A percentile compares a stretch with the other conserved stretches of the same genome.
Evolutionary conservation across 108 stramenopile genomes (phyloP).

Genomic region (Cylindrotheca closterium): DNA sequence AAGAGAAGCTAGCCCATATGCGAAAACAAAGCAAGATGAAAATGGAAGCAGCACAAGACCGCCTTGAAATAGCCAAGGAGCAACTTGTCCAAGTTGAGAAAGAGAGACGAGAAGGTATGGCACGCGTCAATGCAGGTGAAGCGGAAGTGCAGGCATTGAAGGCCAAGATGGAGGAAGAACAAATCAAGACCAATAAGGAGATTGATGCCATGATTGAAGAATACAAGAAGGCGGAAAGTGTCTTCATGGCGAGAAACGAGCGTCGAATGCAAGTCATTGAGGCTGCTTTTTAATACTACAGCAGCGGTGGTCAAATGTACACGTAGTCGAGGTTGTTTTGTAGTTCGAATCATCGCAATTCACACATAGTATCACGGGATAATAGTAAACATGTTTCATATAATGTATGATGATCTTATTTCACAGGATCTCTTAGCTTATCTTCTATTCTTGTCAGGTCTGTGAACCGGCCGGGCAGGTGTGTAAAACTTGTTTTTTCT

Average conservation of each 20-base stretch:
- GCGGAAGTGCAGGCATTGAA: conserved; percentile 61
- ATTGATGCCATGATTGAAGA: conserved; percentile 27
- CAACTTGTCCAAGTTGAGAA: conserved; percentile 70
- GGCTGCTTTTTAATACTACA: conserved; percentile 10
- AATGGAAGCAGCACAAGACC: conserved; percentile 53
- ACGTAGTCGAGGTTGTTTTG: background rate
- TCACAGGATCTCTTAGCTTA: too few species aligned
- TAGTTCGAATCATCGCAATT: background rate
- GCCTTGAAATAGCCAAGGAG: conserved; percentile 46
- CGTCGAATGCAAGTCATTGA: conserved; percentile 31
- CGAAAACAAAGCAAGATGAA: conserved; percentile 50
- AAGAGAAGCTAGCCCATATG: conserved; percentile 44
- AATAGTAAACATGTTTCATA: too few species aligned
- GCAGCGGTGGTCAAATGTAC: background rate
- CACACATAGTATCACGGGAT: too few species aligned
- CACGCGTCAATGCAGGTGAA: conserved; percentile 69
- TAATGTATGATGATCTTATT: too few species aligned
- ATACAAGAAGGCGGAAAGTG: conserved; percentile 40
- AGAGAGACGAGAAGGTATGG: conserved; percentile 74
- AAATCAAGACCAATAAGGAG: conserved; percentile 36
- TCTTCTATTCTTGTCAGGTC: too few species aligned
- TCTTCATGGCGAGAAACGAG: conserved; percentile 37
- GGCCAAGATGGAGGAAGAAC: conserved; percentile 51
- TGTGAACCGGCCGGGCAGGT: too few species aligned
- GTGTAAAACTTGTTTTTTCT: too few species aligned